These are phyloP conservation scores for Corrigiola litoralis DNA, from an alignment of 179 eudicot species.

Conservation along the genomic window DNA sequence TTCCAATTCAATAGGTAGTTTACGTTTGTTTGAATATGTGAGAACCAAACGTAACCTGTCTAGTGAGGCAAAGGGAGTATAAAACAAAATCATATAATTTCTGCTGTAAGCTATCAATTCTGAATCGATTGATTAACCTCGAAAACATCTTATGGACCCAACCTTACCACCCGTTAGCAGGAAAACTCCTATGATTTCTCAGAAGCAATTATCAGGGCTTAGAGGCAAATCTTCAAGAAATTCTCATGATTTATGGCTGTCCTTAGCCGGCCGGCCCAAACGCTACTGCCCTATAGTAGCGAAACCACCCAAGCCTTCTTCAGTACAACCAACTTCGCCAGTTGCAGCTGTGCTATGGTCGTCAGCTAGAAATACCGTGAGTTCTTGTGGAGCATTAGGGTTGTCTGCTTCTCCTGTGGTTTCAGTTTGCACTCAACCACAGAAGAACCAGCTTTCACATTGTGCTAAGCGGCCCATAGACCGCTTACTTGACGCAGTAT, in stretches of 20 bases:
- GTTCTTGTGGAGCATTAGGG: not conserved
- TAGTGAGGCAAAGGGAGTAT: no score
- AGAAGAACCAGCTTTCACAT: not conserved
- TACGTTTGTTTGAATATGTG: no score
- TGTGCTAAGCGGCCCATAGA: constrained; percentile 6
- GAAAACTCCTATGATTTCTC: not conserved
- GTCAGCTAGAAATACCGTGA: not conserved
- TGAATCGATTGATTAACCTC: not conserved
- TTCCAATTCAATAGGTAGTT: no score
- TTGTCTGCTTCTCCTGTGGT: not conserved
- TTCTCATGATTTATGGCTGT: not conserved
- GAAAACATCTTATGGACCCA: not conserved
- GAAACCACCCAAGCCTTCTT: not conserved
- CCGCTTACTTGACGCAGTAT: constrained; percentile 17
- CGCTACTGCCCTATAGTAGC: not conserved
- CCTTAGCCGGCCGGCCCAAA: not conserved
- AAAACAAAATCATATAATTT: no score
- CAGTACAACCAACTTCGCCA: constrained; percentile 6
- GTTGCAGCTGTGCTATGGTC: not conserved
- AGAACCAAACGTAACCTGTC: no score
- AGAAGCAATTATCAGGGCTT: not conserved
- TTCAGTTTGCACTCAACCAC: not conserved
- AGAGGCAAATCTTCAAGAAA: not conserved
- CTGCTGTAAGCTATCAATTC: not conserved
- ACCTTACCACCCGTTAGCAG: not conserved